phyloP scores from a whole-genome alignment of 1,139 yeast species.

The Yamadazyma pseudoaaseri region DNA sequence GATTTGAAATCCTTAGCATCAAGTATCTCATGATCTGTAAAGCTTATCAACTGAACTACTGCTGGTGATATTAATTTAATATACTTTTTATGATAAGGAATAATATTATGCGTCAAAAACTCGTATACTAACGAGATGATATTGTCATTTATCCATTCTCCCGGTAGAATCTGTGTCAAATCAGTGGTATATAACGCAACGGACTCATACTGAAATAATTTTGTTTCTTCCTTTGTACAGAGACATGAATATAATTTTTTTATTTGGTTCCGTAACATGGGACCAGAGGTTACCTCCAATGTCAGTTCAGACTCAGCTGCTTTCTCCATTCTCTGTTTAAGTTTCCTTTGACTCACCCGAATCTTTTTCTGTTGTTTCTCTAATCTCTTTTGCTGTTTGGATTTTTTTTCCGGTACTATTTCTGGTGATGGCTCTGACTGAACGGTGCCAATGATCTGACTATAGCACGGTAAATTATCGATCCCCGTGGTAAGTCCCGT shows the following conservation, averaged over 20 bases:
- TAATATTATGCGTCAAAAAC: conserved; percentile 29
- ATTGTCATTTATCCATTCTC: conserved; percentile 76
- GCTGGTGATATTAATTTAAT: conserved; percentile 38
- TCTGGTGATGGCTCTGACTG: neutral
- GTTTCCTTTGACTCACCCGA: conserved; percentile 17
- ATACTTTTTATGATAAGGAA: conserved; percentile 19
- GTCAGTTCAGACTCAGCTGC: neutral
- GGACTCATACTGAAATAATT: conserved; percentile 35
- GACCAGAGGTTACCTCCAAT: neutral
- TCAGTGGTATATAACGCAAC: conserved; percentile 41
- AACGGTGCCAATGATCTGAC: neutral
- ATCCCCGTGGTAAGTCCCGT: conserved; percentile 25
- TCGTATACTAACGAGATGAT: conserved; percentile 65
- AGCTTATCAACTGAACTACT: conserved; percentile 38
- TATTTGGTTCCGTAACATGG: conserved; percentile 17
- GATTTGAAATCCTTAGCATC: conserved; percentile 30
- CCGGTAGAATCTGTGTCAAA: conserved; percentile 39
- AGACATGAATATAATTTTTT: conserved; percentile 19
- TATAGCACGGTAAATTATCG: conserved; percentile 30
- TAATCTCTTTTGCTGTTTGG: conserved; percentile 23
- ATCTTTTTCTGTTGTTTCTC: conserved; percentile 30
- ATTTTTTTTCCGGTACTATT: neutral
- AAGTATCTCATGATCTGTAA: conserved; percentile 33
- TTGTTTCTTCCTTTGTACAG: conserved; percentile 10
- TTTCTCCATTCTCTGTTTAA: neutral